phyloP scores from a whole-genome alignment of 305 asterid genomes.

The Rubia balearica region DNA sequence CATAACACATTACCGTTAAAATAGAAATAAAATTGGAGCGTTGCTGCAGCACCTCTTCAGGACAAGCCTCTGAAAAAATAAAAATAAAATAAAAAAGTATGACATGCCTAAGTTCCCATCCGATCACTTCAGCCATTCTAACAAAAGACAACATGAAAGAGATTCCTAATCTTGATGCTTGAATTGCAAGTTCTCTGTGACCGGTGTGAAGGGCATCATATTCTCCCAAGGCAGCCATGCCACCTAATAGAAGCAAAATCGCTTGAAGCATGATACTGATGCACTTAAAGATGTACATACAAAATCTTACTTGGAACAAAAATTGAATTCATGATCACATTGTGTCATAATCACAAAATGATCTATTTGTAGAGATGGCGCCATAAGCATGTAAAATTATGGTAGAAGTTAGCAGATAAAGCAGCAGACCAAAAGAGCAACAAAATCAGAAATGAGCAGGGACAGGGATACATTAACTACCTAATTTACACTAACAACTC shows the following conservation, averaged over 20 bases:
- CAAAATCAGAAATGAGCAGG: neutral
- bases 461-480: too few relatives aligned
- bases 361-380: neutral
- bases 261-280: conserved; percentile 8
- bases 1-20: too few relatives aligned
- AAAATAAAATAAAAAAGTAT: too few relatives aligned
- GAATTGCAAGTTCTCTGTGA: conserved; percentile 95
- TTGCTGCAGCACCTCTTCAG: too few relatives aligned
- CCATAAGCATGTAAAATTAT: neutral
- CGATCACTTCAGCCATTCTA: too few relatives aligned
- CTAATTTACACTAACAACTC: too few relatives aligned
- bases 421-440: neutral
- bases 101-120: too few relatives aligned
- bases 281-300: conserved; percentile 1
- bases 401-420: neutral
- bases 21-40: too few relatives aligned
- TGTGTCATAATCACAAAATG: neutral
- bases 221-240: conserved; percentile 90
- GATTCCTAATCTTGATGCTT: too few relatives aligned
- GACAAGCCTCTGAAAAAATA: too few relatives aligned
- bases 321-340: neutral
- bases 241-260: conserved; percentile 45
- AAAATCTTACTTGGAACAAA: neutral
- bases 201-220: conserved; percentile 98
- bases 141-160: too few relatives aligned